A percentile compares a stretch with the other conserved stretches of the same genome.
These are phyloP conservation scores for Epichloe typhina DNA, from an alignment of 2,329 filamentous ascomycete species.

Conservation along the genomic window DNA sequence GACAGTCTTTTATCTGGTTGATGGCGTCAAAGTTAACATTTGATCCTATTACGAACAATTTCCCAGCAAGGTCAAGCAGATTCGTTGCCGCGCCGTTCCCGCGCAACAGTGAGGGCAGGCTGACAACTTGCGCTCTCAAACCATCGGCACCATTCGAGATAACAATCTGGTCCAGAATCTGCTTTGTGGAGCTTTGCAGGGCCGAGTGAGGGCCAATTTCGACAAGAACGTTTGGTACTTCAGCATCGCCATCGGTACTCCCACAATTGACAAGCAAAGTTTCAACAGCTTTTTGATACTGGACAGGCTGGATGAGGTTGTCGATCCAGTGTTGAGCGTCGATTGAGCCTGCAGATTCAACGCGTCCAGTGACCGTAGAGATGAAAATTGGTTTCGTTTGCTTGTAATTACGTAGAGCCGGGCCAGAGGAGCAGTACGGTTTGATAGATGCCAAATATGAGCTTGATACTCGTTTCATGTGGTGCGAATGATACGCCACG, in stretches of 20 bases:
- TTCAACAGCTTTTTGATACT: constrained; percentile 10
- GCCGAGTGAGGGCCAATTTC: constrained; percentile 26
- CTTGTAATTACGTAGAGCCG: too few species aligned
- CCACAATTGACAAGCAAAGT: too few species aligned
- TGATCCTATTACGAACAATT: too few species aligned
- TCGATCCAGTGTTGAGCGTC: constrained; percentile 6
- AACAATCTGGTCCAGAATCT: too few species aligned
- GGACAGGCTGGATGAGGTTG: constrained; percentile 10
- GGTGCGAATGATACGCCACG: constrained; percentile 18
- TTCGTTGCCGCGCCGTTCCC: too few species aligned
- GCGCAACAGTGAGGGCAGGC: too few species aligned
- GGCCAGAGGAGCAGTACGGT: background rate
- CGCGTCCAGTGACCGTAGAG: too few species aligned
- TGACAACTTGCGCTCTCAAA: constrained; percentile 19
- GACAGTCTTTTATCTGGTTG: too few species aligned
- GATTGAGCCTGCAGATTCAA: background rate
- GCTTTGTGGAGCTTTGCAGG: constrained; percentile 9
- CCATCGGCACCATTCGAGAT: too few species aligned
- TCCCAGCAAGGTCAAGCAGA: too few species aligned
- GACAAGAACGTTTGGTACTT: constrained; percentile 9
- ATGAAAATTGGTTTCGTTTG: background rate
- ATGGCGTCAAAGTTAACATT: too few species aligned
- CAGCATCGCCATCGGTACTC: background rate
- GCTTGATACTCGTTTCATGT: constrained; percentile 10
- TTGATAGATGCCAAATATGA: background rate